Evolutionary conservation across 495 filamentous ascomycete species (phyloP).

Genomic region (Hypoxylon perforatum): DNA sequence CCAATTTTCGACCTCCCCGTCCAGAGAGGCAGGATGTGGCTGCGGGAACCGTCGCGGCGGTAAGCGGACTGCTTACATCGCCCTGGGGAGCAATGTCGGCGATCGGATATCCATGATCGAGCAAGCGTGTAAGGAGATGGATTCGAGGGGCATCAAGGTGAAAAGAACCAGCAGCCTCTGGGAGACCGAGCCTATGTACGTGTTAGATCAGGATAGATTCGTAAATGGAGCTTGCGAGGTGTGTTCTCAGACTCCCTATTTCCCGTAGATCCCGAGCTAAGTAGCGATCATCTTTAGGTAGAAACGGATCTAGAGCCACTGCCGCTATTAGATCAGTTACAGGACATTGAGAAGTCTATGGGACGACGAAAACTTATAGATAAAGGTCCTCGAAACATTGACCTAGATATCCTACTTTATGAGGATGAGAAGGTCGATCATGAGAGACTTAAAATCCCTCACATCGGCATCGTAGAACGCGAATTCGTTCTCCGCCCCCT

Average conservation of each 20-base stretch:
- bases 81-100: slow-evolving; percentile 92
- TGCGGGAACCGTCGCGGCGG: slow-evolving; percentile 17
- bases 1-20: slow-evolving; percentile 24
- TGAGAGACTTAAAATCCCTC: slow-evolving; percentile 82
- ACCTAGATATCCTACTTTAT: slow-evolving; percentile 93
- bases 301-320: slow-evolving; percentile 81
- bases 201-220: slow-evolving; percentile 86
- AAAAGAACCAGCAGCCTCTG: slow-evolving; percentile 87
- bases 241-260: slow-evolving; percentile 39
- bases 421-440: slow-evolving; percentile 72
- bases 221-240: slow-evolving; percentile 96
- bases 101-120: slow-evolving; percentile 87
- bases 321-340: slow-evolving; percentile 79
- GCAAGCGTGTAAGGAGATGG: slow-evolving; percentile 80
- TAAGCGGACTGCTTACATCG: slow-evolving; percentile 73
- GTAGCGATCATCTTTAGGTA: slow-evolving; percentile 63
- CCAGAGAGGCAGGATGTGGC: slow-evolving; percentile 14
- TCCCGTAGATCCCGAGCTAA: slow-evolving; percentile 29
- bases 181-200: slow-evolving; percentile 97
- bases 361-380: slow-evolving; percentile 87
- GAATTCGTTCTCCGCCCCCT: slow-evolving; percentile 94
- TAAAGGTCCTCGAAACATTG: slow-evolving; percentile 93
- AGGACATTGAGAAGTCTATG: slow-evolving; percentile 80
- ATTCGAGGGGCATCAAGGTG: slow-evolving; percentile 74
- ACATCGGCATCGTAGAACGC: slow-evolving; percentile 85